Evolutionary conservation across 1,139 yeast species (phyloP), one percentile per base, ranked within the genome.

Genomic region (Pichia sorboxylosa): DNA sequence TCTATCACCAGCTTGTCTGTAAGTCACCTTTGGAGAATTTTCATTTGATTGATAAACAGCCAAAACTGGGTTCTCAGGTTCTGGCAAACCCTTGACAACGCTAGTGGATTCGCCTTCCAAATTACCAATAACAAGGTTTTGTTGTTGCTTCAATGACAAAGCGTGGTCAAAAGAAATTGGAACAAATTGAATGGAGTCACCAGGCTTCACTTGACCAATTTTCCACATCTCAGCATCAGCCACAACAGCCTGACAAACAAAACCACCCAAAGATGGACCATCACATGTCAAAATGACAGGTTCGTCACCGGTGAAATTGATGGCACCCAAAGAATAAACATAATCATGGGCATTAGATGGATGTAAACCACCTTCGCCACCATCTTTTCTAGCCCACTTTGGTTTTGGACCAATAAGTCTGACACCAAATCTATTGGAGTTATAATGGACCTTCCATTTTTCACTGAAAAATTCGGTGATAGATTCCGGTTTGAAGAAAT

Each of bases 341-440:
- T 90, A 90, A 61, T 90, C 98, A 54, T 87, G 97, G 30, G 95
- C 90, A 58, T 90, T 90, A 13, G 96, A 85, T 34, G 98, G 98
- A 61, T 90, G 98, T 52, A 87, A 64, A 37, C 98, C 98, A 39
- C 93, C 97, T 52, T 85, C 95, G 36, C 97, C 98, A 59, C 97
- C 98, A 56, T 85, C 94, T n/a, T 68, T 57, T 61, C 97, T 74
- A 8, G 96, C 95, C 97, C 97, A 90, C 51, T 72, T 68, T 7
- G 97, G 98, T 56, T 85, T 87, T 38, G 97, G 97, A 30, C 97
- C 98, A 43, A 82, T 75, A 46, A 90, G 65, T 54, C 97, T 73
- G 27, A 90, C 93, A 54, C 97, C 98, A 57, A 87, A 87, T 57
- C 97, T 70, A 59, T 90, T 90, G 26, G 96, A 85, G 60, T 90